Evolutionary conservation across 371 early-diverging fungal genomes (phyloP), one percentile per base, ranked within the genome.

Genomic region (Conidiobolus incongruus): DNA sequence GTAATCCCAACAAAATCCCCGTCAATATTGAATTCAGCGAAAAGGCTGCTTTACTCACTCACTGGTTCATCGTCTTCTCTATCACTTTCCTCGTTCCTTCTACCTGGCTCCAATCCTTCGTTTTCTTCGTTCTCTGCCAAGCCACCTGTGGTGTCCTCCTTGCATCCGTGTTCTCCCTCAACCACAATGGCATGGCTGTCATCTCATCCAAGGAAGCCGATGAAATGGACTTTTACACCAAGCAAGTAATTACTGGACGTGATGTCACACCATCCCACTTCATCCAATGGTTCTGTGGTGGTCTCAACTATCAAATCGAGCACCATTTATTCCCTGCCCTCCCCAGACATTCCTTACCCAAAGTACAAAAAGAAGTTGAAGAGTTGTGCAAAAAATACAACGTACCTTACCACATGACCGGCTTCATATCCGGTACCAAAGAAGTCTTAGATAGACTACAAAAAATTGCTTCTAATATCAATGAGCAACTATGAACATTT

Each of bases 181-280:
- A 87, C 61, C 88, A 87, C 58, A 82, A 77, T 53, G 88, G 88
- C 31, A 87, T 84, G 85, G 76, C 78, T 10, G 70, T 87, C 21
- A 72, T 77, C 53, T 66, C 68, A n/a, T 53, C 63, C 45, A 67
- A 75, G 36, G 72, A 79, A 52, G 69, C 79, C 15, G 60, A 65
- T 19, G 52, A 62, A 4, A 72, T 76, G 66, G 77, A 79, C 46
- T 84, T 83, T 46, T 85, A 70, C 54, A 68, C 73, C 47, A 70
- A 79, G 37, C 79, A 79, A 48, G 70, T 80, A 30, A 54, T 74
- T 33, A 84, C 88, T 24, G 84, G 85, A 19, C 75, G 88, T 45
- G 75, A 87, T 61, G 81, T 87, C 21, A 49, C 54, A 24, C 57
- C 74, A 22, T 51, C 52, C 47, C 45, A 62, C 21, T 60, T 81